Base-by-base conservation (phyloP, 805 yeast genomes). In the Candida fluviatilis region DNA sequence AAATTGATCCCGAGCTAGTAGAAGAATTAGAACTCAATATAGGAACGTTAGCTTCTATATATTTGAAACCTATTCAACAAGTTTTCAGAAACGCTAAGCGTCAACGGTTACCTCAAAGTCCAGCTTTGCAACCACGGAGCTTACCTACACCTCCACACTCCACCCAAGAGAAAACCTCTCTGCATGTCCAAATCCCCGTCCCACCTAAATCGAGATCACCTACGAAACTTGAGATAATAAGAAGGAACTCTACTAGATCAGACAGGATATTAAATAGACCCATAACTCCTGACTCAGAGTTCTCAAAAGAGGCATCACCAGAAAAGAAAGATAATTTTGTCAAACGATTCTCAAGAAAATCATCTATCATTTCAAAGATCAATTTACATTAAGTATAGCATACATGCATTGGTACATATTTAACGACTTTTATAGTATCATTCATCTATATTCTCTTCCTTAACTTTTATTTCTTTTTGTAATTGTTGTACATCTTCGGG, bases 1-100 rank as follows among this genome's bases (percentile, higher is more conserved):
- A 76, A 38, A 64, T 89, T 39, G 91, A 87, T 44, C 81, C 83
- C 0, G 59, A 62, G 2, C 73, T 84, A 11, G 58, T 90, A 25
- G 95, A 89, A 48, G 96, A 90, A 52, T 64, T 90, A 38, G 95
- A 86, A 50, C 65, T 89, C 45, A 81, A 80, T 47, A 80, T 90
- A 24, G 96, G 96, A 1, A 69, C 89, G 0, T 62, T 91, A 37
- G 90, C 95, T 0, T 82, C 95, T 0, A 78, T 90, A 11, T 91
- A 89, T 53, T 64, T 90, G 50, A 84, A 88, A 48, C 95, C 96
- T 0, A 82, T 86, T 6, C 73, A 75, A n/a, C 84, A 77, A 49
- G 88, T 89, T 2, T 89, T 89, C 67, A 66, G 95, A 30, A 57
- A 75, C 24, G 71, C 84, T 2, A 81, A 75, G 44, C 60, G 72